Evolutionary conservation across 2,329 filamentous ascomycete genomes (phyloP), one percentile per base, ranked within the genome.

Genomic region (Erysiphe pulchra): DNA sequence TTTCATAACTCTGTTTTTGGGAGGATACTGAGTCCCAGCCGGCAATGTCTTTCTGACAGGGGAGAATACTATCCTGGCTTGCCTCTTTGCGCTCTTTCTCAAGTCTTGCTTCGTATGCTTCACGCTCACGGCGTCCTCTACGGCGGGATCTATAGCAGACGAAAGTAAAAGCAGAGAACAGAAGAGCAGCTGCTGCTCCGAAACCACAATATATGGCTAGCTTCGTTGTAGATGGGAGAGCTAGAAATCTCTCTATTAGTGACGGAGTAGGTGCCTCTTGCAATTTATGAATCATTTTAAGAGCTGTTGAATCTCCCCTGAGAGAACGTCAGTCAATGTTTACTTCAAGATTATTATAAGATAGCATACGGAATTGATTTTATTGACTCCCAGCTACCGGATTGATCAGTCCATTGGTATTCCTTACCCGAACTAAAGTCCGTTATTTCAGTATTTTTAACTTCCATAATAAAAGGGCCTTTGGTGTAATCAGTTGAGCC

Each of bases 391-490:
- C 66, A 80, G 45, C 61, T 63, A 45, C 80, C 80, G 1, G 67
- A 64, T 36, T 63, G 62, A 55, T 80, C 78, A 24, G 65, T 65
- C 53, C 73, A 85, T 41, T 67, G 60, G 57, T 85, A 86, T 53
- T 73, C 70, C 42, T 42, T 45, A 14, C 74, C 72, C 44, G 65
- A 70, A 55, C 70, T 71, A 61, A 70, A 73, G 52, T 77, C 72
- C 46, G 73, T 50, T 45, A 70, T 65, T 30, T 65, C 63, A 32
- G 73, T 62, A 30, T 67, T 72, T 65, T 80, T 71, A 51, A 87
- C 69, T 49, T 71, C 74, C 80, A 86, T 86, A 53, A 68, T 75
- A 63, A 72, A 87, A 0, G 81, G 81, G 0, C 65, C 76, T 24
- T 70, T 55, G 44, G 59, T 57, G 59, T 77, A 86, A 58, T 84